Evolutionary conservation across 164 flowering plant genomes (phyloP).

Genomic region (Berberis vulgaris): DNA sequence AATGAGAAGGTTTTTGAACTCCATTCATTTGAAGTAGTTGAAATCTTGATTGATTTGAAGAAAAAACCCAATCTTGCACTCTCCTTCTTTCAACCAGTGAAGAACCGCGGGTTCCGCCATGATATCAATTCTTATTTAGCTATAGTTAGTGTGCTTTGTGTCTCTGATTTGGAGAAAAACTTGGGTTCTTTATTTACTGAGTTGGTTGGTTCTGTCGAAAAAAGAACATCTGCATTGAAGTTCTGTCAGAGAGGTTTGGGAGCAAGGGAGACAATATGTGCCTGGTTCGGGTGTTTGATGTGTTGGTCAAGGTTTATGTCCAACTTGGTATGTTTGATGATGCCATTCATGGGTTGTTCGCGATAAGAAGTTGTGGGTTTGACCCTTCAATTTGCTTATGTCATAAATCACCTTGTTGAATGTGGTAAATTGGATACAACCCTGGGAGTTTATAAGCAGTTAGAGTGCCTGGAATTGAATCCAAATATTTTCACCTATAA

Average conservation of each 20-base stretch:
- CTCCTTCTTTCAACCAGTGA: conserved; percentile 33
- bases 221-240: conserved; percentile 22
- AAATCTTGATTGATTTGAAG: conserved; percentile 27
- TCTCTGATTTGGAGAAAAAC: conserved; percentile 28
- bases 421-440: conserved; percentile 34
- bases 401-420: conserved; percentile 46
- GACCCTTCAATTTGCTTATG: conserved; percentile 39
- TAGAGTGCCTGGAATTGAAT: conserved; percentile 37
- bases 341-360: conserved; percentile 41
- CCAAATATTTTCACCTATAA: conserved; percentile 57
- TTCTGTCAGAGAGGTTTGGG: conserved; percentile 19
- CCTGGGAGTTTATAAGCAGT: conserved; percentile 33
- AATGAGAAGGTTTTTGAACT: conserved; percentile 9
- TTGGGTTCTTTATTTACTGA: conserved; percentile 45
- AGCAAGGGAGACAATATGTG: conserved; percentile 6
- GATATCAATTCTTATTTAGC: conserved; percentile 32
- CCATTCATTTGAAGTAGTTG: conserved; percentile 24
- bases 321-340: conserved; percentile 47
- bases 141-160: conserved; percentile 40
- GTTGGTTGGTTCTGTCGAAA: conserved; percentile 31
- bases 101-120: conserved; percentile 40
- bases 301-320: conserved; percentile 47
- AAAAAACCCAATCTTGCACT: conserved; percentile 44
- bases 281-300: conserved; percentile 30
- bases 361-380: conserved; percentile 22